These are phyloP conservation scores for Brassica rapa DNA, from an alignment of 345 rosid genomes.

Conservation along the genomic window DNA sequence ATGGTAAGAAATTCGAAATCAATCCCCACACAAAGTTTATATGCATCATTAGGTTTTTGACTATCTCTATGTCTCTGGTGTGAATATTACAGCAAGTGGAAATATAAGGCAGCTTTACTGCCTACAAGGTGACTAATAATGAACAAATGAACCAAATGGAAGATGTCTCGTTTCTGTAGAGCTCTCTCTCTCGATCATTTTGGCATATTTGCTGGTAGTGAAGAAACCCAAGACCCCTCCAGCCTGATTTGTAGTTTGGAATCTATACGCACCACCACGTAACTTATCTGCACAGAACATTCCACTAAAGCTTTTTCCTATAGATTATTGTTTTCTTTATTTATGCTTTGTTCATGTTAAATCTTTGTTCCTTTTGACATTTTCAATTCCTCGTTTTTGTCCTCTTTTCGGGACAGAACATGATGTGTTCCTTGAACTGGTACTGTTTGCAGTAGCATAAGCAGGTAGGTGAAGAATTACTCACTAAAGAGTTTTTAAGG, in stretches of 20 bases:
- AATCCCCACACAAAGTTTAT: not conserved
- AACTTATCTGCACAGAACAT: conserved; percentile 42
- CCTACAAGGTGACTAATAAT: conserved; percentile 79
- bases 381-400: conserved; percentile 28
- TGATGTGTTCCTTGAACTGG: conserved; percentile 18
- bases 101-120: conserved; percentile 99
- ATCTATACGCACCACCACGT: conserved; percentile 34
- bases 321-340: conserved; percentile 20
- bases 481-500: not conserved
- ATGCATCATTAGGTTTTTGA: conserved; percentile 15
- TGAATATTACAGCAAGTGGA: conserved; percentile 70
- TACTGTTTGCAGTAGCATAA: conserved; percentile 2
- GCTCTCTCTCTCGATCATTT: conserved; percentile 24
- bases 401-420: conserved; percentile 7
- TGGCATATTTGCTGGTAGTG: conserved; percentile 36
- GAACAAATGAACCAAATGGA: conserved; percentile 9
- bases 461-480: conserved; percentile 25
- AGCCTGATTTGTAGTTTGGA: conserved; percentile 40
- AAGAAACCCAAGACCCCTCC: conserved; percentile 20
- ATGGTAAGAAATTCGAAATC: conserved; percentile 53
- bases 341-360: conserved; percentile 23
- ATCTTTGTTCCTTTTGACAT: conserved; percentile 18
- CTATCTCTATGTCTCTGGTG: not conserved
- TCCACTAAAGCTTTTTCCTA: conserved; percentile 30
- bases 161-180: conserved; percentile 30